phyloP scores from a whole-genome alignment of 257 asterid genomes.

The Capsicum rhomboideum region DNA sequence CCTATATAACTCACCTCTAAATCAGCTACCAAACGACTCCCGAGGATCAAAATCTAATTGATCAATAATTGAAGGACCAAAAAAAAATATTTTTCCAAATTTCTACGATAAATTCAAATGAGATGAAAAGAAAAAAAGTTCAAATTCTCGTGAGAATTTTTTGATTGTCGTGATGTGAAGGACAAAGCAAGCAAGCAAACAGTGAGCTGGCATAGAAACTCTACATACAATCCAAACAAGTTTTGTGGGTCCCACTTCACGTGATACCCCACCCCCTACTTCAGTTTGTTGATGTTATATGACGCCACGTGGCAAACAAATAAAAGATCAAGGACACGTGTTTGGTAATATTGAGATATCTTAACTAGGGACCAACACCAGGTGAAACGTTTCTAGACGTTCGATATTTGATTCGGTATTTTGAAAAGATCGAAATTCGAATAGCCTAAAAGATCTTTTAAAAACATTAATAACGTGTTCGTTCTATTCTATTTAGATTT shows the following conservation, averaged over 20 bases:
- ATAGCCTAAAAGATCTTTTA: too few relatives aligned
- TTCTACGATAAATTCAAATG: too few relatives aligned
- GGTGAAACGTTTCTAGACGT: slow-evolving; percentile 7
- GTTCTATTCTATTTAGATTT: too few relatives aligned
- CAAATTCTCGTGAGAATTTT: too few relatives aligned
- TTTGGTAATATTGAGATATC: slow-evolving; percentile 10
- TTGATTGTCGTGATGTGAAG: too few relatives aligned
- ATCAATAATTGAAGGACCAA: neutral
- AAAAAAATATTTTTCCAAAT: too few relatives aligned
- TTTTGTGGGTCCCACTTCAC: slow-evolving; percentile 33
- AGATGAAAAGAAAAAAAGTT: too few relatives aligned
- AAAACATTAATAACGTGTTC: too few relatives aligned
- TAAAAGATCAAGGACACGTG: slow-evolving; percentile 15
- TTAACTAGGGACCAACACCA: slow-evolving; percentile 30
- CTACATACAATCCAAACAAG: slow-evolving; percentile 24
- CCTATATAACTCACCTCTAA: too few relatives aligned
- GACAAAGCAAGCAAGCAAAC: neutral
- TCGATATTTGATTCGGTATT: neutral
- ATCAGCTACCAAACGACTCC: too few relatives aligned
- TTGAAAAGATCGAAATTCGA: too few relatives aligned
- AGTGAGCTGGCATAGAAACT: slow-evolving; percentile 25
- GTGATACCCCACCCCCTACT: slow-evolving; percentile 20
- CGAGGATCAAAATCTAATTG: neutral
- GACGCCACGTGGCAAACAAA: slow-evolving; percentile 18
- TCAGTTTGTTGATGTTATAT: neutral